Base-by-base conservation (phyloP, 306 rosid species). In the Lotus japonicus region DNA sequence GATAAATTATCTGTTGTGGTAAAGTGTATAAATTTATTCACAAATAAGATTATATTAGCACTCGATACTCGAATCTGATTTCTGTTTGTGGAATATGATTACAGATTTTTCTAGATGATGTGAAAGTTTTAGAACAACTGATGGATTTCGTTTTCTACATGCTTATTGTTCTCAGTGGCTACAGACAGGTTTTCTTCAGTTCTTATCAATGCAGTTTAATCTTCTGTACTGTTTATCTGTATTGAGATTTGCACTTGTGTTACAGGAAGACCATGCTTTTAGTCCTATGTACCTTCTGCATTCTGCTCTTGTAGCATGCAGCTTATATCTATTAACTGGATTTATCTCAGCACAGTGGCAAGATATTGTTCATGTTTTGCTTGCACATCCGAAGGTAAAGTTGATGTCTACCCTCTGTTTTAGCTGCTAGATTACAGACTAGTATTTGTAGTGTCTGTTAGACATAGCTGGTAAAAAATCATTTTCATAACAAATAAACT, bases 301-400 rank as follows among this genome's bases (percentile, higher is more conserved):
- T 76, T 85, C 99, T 53, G 81, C 96, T 63, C 77, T 94, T 51
- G 88, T 90, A 73, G 81, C 95, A 36, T 82, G 96, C 87, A 82
- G 72, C 74, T 85, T 94, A 51, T 63, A 94, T 82, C 82, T 94
- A 21, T 80, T 94, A 57, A 85, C 83, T 10, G 97, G 83, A 61
- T 90, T 86, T 71, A 79, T 90, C 79, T 87, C 96, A 6, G 69
- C 90, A 21, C 87, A 94, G 76, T 90, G 92, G 89, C 90, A 77
- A 73, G 99, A 94, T 69, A 81, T 94, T 71, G 95, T 64, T 60
- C 91, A 71, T 66, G 95, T 86, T n/a, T 84, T 94, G 86, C 87
- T 94, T 53, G 97, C 84, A 1, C 99, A 94, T 67, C 97, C 99
- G 16, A 86, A 90, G 97, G 99, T 92, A 77, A 46, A 64, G 59